These are phyloP conservation scores for Darksidea phi DNA, from an alignment of 495 filamentous ascomycete species.

Conservation along the genomic window DNA sequence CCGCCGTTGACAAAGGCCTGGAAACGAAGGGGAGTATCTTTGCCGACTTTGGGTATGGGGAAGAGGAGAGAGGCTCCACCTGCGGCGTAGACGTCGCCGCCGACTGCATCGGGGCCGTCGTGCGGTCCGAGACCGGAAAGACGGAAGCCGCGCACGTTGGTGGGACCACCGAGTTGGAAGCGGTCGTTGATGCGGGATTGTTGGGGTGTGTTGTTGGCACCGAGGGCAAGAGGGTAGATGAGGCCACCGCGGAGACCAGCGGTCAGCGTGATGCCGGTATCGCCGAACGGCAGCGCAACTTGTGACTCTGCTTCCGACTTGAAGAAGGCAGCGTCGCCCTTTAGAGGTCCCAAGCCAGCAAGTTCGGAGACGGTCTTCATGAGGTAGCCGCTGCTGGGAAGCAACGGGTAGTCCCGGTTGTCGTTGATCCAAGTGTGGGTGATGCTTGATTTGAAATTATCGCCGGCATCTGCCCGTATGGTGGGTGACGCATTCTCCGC, in stretches of 20 bases:
- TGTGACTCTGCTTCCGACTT: constrained; percentile 84
- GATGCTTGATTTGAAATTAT: constrained; percentile 83
- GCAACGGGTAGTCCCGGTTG: constrained; percentile 71
- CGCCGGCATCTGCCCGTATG: constrained; percentile 80
- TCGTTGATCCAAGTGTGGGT: constrained; percentile 79
- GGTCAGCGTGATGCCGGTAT: constrained; percentile 72
- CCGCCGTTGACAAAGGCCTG: constrained; percentile 92
- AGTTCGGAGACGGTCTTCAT: constrained; percentile 74
- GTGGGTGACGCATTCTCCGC: constrained; percentile 70
- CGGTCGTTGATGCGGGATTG: constrained; percentile 87
- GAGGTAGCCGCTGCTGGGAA: constrained; percentile 80
- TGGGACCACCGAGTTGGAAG: constrained; percentile 90
- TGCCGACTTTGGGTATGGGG: constrained; percentile 75
- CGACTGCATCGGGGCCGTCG: constrained; percentile 79
- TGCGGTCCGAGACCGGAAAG: constrained; percentile 83
- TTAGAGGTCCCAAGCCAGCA: constrained; percentile 79
- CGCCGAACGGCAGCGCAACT: constrained; percentile 66
- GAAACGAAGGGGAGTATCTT: constrained; percentile 78
- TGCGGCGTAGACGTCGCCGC: constrained; percentile 88
- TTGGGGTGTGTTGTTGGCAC: constrained; percentile 50
- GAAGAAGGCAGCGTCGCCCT: constrained; percentile 86
- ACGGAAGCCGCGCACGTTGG: constrained; percentile 90
- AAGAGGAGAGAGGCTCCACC: constrained; percentile 79
- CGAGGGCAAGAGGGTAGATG: constrained; percentile 61
- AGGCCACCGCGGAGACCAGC: constrained; percentile 63